Evolutionary conservation across 2,329 filamentous ascomycete species (phyloP).

Genomic region (Penicillium vulpinum): DNA sequence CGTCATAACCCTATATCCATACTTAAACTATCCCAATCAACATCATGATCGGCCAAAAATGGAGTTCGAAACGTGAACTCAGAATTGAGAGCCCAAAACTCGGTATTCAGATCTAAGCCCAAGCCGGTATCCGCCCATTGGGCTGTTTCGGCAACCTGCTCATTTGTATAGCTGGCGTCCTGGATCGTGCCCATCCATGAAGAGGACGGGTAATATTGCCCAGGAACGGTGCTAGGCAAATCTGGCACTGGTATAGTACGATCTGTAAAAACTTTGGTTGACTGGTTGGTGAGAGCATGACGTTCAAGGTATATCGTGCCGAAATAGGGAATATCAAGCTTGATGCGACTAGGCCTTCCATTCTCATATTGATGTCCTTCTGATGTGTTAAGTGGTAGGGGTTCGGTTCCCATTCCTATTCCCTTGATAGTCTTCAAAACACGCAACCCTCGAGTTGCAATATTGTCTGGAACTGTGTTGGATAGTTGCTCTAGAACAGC

Average conservation of each 20-base stretch:
- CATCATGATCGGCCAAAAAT: slow-evolving; percentile 8
- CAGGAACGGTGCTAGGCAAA: not conserved
- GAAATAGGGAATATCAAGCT: slow-evolving; percentile 15
- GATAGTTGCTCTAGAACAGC: not conserved
- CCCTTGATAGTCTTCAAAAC: slow-evolving; percentile 5
- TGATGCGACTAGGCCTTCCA: slow-evolving; percentile 3
- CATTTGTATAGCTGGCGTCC: not conserved
- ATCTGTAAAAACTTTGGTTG: not conserved
- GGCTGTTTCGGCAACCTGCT: not conserved
- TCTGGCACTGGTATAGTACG: not conserved
- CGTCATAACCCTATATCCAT: not conserved
- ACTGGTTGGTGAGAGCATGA: not conserved
- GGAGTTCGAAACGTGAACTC: slow-evolving; percentile 7
- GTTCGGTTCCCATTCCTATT: not conserved
- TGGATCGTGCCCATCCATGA: not conserved
- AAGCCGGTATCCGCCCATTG: not conserved
- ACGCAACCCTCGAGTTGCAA: slow-evolving; percentile 3
- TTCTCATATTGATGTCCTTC: not conserved
- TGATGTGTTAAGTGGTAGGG: not conserved
- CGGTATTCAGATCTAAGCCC: not conserved
- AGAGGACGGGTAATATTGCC: not conserved
- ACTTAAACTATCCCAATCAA: slow-evolving; percentile 8
- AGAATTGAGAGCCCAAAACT: slow-evolving; percentile 11
- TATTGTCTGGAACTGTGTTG: slow-evolving; percentile 3
- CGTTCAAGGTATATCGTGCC: slow-evolving; percentile 12